Evolutionary conservation across 768 basidiomycete genomes (phyloP), one percentile per base, ranked within the genome.

Genomic region (Pisolithus tinctorius): DNA sequence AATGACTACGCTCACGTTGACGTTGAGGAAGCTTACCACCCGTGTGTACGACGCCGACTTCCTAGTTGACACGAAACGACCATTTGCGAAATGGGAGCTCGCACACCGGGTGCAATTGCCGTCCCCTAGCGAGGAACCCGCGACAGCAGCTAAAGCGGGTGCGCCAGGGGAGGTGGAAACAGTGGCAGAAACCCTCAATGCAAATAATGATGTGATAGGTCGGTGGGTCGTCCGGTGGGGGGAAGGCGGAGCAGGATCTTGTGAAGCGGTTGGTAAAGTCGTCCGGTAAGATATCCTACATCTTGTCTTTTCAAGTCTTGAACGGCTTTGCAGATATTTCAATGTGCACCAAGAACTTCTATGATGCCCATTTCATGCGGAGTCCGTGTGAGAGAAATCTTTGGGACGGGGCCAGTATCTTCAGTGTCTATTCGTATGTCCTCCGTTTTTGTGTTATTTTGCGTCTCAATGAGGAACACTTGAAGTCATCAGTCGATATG

Each of bases 71-170:
- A 82, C 84, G 0, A 70, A 66, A 51, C 76, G 88, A 31, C 80
- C 84, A 2, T 84, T 91, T 56, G 86, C 89, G 11, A 88, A 81
- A 54, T 92, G 88, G 88, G 84, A 88, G 62, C 78, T 92, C 25
- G 81, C 84, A 23, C 64, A 72, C 40, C 69, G 60, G 23, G 70
- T 89, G 29, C 64, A 74, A 45, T 68, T 84, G 0, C 73, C 79
- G 17, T 43, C 60, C 2, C 13, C 72, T 1, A 54, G 58, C 6
- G 62, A 71, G 16, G 72, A 74, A 54, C 59, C 66, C 4, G 53
- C 60, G 20, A 56, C 52, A n/a, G 60, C 67, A 1, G 50, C 53
- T 14, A 69, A 62, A 37, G 70, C 67, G 2, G 69, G 69, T 2
- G 52, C 53, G 16, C 70, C 75, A 1, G 83, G 82, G 3, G 59